Base-by-base conservation (phyloP, 495 filamentous ascomycete genomes). In the Neurospora hispaniola region DNA sequence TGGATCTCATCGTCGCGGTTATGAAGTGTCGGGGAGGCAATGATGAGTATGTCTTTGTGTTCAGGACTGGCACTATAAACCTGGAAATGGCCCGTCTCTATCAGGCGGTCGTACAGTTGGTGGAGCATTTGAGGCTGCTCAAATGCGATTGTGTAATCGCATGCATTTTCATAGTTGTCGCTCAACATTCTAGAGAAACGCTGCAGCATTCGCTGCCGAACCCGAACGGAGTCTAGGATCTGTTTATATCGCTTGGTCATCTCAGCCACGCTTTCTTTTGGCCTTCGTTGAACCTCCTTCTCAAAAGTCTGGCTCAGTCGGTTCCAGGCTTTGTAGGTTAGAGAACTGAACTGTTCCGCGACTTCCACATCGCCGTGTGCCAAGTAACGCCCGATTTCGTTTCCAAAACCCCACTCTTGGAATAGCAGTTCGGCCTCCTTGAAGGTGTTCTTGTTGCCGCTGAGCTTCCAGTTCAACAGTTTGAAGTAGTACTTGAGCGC, bases 201-300 rank as follows among this genome's bases (percentile, higher is more conserved):
- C 75, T 89, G 86, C 69, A 89, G 77, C 85, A 87, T 98, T 75
- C 96, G 86, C 80, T 99, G 96, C 31, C 96, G 89, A 71, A 98
- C 94, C 66, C 96, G 93, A 14, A 97, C 96, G 3, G 96, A 98
- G 81, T 99, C 96, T 8, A 99, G 81, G 73, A 93, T 92, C 75
- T 93, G 92, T 82, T 96, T 98, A 85, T 97, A 98, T 35, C 96
- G 89, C 83, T 94, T 98, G 76, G 95, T 96, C 89, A 98, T 97
- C 71, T 98, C 96, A 11, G 87, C 82, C 27, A 90, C 90, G 72
- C 90, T 91, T 80, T 97, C 93, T 73, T 96, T 92, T 10, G 91
- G 90, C 73, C 90, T 89, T 69, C 90, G 86, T 74, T 94, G 91
- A 7, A 98, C 86, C 78, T 99, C 96, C 74, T 90, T 90, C 77